Conservation (phyloP, 1,284 basidiomycete species). For the Trametes sp. region DNA sequence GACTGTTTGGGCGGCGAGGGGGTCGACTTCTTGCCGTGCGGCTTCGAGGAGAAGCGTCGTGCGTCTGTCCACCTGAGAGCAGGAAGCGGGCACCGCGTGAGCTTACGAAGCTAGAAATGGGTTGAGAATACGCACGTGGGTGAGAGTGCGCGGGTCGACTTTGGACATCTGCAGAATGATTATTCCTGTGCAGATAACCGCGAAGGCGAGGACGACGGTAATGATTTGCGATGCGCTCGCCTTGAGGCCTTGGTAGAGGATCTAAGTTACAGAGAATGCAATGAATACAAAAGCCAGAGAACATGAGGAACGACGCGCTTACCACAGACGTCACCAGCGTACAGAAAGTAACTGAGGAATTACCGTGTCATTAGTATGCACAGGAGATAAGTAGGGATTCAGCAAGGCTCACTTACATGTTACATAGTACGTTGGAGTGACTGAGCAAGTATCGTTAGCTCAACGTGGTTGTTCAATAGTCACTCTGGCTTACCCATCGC, state of each 20-base stretch:
- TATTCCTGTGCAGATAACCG: slow-evolving; percentile 63
- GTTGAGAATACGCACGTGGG: slow-evolving; percentile 31
- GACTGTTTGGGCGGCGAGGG: slow-evolving; percentile 30
- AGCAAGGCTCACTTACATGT: slow-evolving; percentile 50
- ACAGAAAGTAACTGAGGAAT: slow-evolving; percentile 54
- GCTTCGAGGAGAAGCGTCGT: slow-evolving; percentile 40
- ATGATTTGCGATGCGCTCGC: slow-evolving; percentile 60
- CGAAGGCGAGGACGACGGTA: slow-evolving; percentile 69
- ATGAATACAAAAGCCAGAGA: neutral
- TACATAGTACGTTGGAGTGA: slow-evolving; percentile 70
- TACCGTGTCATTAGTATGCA: neutral
- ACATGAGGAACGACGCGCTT: slow-evolving; percentile 17
- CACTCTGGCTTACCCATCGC: slow-evolving; percentile 42
- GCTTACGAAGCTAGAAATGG: neutral
- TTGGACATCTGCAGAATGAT: slow-evolving; percentile 76
- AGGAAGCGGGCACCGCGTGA: neutral
- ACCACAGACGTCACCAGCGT: slow-evolving; percentile 59
- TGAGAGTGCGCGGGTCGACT: slow-evolving; percentile 55
- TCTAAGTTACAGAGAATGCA: slow-evolving; percentile 38
- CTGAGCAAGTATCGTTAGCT: slow-evolving; percentile 32
- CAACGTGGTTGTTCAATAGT: slow-evolving; percentile 38
- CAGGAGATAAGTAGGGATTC: neutral
- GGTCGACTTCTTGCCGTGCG: slow-evolving; percentile 40
- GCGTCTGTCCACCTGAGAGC: slow-evolving; percentile 37
- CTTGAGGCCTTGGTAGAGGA: slow-evolving; percentile 71